Evolutionary conservation across 306 rosid genomes (phyloP), one percentile per base, ranked within the genome.

Genomic region (Arachis hypogaea): DNA sequence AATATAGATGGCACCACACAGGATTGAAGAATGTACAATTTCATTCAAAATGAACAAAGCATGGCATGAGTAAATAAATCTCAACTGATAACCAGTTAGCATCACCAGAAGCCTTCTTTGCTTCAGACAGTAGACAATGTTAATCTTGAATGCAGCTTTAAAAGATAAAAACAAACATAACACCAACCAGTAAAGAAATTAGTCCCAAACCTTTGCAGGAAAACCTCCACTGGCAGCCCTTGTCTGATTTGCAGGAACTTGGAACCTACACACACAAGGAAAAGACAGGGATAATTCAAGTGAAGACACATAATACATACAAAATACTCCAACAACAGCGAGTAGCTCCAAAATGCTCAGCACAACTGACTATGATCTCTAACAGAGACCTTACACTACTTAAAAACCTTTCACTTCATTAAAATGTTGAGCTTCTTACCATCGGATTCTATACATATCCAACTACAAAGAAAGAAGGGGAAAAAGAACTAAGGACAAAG

Each of bases 201-300:
- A 2, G 11, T 8, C 38, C 4, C 69, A 63, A 65, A 93, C 98
- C 97, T 91, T 91, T 5, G 82, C 77, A 40, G 71, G 73, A 40
- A 80, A 88, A 69, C 71, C 82, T 81, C 86, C 84, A 77, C 75
- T 75, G 33, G 71, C 87, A 60, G 82, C 72, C 76, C 82, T 81
- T 78, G 88, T 89, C 71, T 84, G 98, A 73, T 51, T 69, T 3
- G 74, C 54, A 55, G 89, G 85, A 62, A 75, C 88, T 28, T 76
- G 88, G 49, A 72, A 78, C 88, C 98, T 93, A 92, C 87, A 87
- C 57, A 71, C 59, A 81, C 50, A 59, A 43, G 46, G 7, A 79
- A 76, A 12, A 51, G 72, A 41, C 44, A 18, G 55, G 44, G 73
- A 76, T 63, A 63, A 76, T 72, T 77, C 81, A 81, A 59, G 55